Percentiles rank a stretch among this genome's conserved stretches.
These are phyloP conservation scores for Rubia balearica DNA, from an alignment of 305 asterid species.

Conservation along the genomic window DNA sequence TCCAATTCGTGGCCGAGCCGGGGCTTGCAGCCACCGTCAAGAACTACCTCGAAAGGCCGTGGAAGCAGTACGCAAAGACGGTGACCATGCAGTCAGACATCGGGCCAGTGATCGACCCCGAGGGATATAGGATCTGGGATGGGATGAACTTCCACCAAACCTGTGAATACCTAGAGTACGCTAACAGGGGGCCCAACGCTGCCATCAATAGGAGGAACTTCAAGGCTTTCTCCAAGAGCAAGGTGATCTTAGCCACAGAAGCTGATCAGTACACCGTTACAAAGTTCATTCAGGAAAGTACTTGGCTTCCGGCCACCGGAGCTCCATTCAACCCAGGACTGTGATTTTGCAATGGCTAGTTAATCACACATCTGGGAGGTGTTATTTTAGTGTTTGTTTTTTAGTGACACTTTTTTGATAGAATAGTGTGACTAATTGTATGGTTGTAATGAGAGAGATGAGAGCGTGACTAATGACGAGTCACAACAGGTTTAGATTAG, in stretches of 20 bases:
- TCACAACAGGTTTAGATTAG: background rate
- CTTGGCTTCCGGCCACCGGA: slow-evolving; percentile 43
- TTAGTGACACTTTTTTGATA: background rate
- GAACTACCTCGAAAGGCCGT: slow-evolving; percentile 50
- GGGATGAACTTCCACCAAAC: slow-evolving; percentile 27
- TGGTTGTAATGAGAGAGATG: background rate
- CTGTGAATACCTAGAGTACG: slow-evolving; percentile 37
- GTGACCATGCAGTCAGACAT: slow-evolving; percentile 48
- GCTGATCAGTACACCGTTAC: slow-evolving; percentile 36
- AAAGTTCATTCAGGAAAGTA: slow-evolving; percentile 26
- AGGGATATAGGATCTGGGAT: slow-evolving; percentile 42
- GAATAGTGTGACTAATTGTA: background rate
- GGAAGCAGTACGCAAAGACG: slow-evolving; percentile 37
- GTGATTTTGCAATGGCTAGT: background rate
- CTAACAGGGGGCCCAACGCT: slow-evolving; percentile 50
- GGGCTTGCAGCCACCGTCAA: slow-evolving; percentile 18
- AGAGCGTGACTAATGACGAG: background rate
- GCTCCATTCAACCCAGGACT: slow-evolving; percentile 35
- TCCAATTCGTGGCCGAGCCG: slow-evolving; percentile 46
- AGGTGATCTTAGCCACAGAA: slow-evolving; percentile 28
- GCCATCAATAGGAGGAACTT: slow-evolving; percentile 28
- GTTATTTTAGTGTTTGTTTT: background rate
- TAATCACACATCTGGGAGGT: background rate
- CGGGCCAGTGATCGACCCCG: slow-evolving; percentile 53
- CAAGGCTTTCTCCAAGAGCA: slow-evolving; percentile 28